Percentiles rank a stretch among this genome's conserved stretches.
Evolutionary conservation across 208 protist genomes (phyloP).

Genomic region (Borovskyia barvae): DNA sequence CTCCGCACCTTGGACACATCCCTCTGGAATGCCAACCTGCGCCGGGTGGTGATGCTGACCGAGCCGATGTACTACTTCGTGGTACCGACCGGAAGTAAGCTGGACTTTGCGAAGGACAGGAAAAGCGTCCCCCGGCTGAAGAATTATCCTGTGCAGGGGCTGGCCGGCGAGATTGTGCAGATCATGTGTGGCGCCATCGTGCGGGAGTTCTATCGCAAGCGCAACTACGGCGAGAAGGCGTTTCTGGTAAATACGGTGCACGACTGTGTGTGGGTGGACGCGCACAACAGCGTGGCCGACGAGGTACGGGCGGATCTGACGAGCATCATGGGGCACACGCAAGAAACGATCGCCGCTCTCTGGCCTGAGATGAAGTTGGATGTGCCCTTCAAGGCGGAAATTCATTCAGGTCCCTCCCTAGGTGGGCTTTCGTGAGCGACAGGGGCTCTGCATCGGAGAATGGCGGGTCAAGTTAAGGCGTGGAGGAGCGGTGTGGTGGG

Average conservation of each 20-base stretch:
- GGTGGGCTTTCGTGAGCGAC: constrained; percentile 55
- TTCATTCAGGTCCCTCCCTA: constrained; percentile 73
- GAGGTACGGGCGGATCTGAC: constrained; percentile 72
- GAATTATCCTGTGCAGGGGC: constrained; percentile 91
- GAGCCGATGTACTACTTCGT: constrained; percentile 86
- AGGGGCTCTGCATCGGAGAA: background rate
- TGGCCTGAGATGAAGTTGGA: constrained; percentile 87
- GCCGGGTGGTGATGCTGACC: constrained; percentile 75
- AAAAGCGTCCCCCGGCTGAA: constrained; percentile 83
- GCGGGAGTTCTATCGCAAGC: constrained; percentile 70
- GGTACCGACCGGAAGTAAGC: constrained; percentile 86
- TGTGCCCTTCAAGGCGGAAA: constrained; percentile 83
- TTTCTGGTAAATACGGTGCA: constrained; percentile 91
- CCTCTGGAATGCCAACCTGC: constrained; percentile 52
- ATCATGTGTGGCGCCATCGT: constrained; percentile 88
- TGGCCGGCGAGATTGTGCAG: constrained; percentile 90
- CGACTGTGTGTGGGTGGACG: constrained; percentile 92
- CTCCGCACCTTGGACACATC: constrained; percentile 73
- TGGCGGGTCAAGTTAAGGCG: too few relatives aligned
- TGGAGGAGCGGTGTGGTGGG: too few relatives aligned
- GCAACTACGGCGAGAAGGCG: constrained; percentile 78
- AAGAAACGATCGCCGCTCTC: constrained; percentile 63
- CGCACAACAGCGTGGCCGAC: constrained; percentile 71
- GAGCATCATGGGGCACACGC: constrained; percentile 70
- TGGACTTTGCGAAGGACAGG: constrained; percentile 82